phyloP scores from a whole-genome alignment of 768 basidiomycete species.

The Lactarius sp. region DNA sequence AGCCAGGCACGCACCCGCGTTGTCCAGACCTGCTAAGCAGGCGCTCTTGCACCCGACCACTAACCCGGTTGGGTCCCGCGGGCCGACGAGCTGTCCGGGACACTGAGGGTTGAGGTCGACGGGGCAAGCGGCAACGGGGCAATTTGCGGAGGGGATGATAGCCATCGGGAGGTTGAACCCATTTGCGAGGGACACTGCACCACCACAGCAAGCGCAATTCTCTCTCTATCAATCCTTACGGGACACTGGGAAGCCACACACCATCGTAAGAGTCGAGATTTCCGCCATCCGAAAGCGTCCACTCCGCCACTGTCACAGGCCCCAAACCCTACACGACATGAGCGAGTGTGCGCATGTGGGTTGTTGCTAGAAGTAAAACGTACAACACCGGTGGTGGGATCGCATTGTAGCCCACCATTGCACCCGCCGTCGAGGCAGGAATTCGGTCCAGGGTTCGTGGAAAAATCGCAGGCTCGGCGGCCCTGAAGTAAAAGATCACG shows the following conservation, averaged over 20 bases:
- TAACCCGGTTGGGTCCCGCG: slow-evolving; percentile 48
- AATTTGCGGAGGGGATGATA: slow-evolving; percentile 28
- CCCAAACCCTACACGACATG: slow-evolving; percentile 46
- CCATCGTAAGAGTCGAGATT: slow-evolving; percentile 58
- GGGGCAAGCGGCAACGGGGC: slow-evolving; percentile 29
- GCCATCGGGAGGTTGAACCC: slow-evolving; percentile 40
- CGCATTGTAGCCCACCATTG: slow-evolving; percentile 30
- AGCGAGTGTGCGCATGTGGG: neutral
- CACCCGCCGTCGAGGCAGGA: slow-evolving; percentile 30
- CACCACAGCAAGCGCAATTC: neutral
- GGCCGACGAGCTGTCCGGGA: slow-evolving; percentile 48
- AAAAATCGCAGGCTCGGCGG: slow-evolving; percentile 28
- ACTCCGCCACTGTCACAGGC: slow-evolving; percentile 66
- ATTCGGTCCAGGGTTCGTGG: slow-evolving; percentile 21
- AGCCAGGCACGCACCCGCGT: slow-evolving; percentile 29
- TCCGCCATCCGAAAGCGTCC: slow-evolving; percentile 46
- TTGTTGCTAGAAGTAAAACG: slow-evolving; percentile 2
- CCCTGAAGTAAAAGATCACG: slow-evolving; percentile 12
- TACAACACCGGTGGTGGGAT: slow-evolving; percentile 26
- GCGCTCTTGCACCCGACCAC: slow-evolving; percentile 60
- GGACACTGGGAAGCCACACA: slow-evolving; percentile 24
- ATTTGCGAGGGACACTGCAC: slow-evolving; percentile 58
- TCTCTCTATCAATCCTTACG: neutral
- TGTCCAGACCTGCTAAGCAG: slow-evolving; percentile 40
- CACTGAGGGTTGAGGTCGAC: slow-evolving; percentile 35